Evolutionary conservation across 371 early-diverging fungal species (phyloP).

Genomic region (Paraphysoderma sedebokerense): DNA sequence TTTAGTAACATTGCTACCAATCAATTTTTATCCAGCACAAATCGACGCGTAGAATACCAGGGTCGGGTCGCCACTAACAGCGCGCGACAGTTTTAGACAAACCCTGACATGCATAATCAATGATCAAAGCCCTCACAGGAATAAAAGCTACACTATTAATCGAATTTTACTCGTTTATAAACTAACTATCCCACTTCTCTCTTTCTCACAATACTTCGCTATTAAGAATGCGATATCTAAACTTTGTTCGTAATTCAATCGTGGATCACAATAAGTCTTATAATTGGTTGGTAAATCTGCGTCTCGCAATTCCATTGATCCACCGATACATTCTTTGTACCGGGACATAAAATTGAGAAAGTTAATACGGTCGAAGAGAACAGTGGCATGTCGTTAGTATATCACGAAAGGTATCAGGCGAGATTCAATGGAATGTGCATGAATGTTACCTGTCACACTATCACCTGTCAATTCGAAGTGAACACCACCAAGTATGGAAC

Average conservation of each 20-base stretch:
- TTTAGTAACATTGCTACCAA: no score
- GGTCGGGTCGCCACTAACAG: no score
- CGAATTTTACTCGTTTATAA: no score
- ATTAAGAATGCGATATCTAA: conserved; percentile 90
- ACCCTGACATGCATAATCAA: no score
- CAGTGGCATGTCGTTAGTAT: no score
- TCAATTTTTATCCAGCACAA: no score
- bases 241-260: conserved; percentile 89
- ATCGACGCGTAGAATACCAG: no score
- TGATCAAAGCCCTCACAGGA: no score
- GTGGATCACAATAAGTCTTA: conserved; percentile 86
- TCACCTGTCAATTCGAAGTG: conserved; percentile 94
- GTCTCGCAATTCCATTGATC: conserved; percentile 76
- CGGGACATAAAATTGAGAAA: background rate
- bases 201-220: conserved; percentile 57
- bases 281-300: conserved; percentile 69
- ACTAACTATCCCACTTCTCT: background rate
- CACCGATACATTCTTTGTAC: conserved; percentile 75
- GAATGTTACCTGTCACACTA: conserved; percentile 39
- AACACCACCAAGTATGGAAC: conserved; percentile 76
- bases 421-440: background rate
- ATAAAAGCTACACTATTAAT: no score
- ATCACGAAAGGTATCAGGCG: background rate
- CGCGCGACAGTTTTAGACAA: no score
- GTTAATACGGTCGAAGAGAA: background rate